A percentile compares a stretch with the other conserved stretches of the same genome.
Evolutionary conservation across 129 eudicot species (phyloP).

Genomic region (Escallonia rubra): DNA sequence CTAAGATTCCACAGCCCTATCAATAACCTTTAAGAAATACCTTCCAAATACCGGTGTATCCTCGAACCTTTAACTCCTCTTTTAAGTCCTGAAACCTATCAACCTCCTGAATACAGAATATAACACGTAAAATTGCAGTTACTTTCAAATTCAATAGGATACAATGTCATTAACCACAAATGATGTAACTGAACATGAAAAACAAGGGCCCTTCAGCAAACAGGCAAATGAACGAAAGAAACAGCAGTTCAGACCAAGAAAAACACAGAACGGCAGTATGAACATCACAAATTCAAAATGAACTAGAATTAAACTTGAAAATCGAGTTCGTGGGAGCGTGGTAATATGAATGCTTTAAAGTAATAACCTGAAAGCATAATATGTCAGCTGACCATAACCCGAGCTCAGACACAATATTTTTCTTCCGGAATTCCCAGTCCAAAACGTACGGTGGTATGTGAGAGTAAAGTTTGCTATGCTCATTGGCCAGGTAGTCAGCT

Average conservation of each 20-base stretch:
- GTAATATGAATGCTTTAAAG: not conserved
- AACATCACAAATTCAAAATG: not conserved
- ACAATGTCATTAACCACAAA: not conserved
- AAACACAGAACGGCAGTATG: not conserved
- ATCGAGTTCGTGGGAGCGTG: not conserved
- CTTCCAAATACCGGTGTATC: constrained; percentile 95
- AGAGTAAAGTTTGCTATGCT: constrained; percentile 65
- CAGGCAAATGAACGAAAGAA: not conserved
- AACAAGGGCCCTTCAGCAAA: not conserved
- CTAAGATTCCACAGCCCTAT: too few relatives aligned
- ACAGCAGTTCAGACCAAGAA: too few relatives aligned
- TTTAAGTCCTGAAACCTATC: constrained; percentile 77
- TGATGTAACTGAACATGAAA: not conserved
- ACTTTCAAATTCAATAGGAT: not conserved
- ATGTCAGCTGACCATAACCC: constrained; percentile 93
- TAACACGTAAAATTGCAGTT: constrained; percentile 4
- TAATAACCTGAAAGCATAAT: constrained; percentile 77
- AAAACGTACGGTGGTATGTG: constrained; percentile 76
- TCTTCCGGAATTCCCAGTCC: constrained; percentile 84
- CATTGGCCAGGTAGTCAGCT: constrained; percentile 82
- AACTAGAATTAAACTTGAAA: not conserved
- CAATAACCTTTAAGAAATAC: constrained; percentile 23
- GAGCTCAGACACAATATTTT: constrained; percentile 70
- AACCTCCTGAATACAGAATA: constrained; percentile 62
- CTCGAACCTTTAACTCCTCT: constrained; percentile 58